phyloP scores from a whole-genome alignment of 768 basidiomycete genomes.

The Collybia sp. region DNA sequence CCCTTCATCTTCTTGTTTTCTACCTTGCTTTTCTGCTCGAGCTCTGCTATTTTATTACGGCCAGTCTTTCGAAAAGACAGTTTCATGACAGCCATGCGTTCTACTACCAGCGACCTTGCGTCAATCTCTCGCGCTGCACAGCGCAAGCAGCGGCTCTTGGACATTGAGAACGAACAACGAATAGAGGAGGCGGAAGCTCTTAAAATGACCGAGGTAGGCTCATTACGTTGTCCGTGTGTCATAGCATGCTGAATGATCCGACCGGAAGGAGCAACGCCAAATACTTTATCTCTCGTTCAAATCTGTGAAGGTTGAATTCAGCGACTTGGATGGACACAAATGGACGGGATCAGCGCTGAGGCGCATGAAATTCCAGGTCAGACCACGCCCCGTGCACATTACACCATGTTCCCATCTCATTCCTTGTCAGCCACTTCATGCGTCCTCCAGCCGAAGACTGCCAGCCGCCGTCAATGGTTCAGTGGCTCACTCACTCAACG shows the following conservation, averaged over 20 bases:
- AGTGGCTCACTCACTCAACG: not conserved
- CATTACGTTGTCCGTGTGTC: not conserved
- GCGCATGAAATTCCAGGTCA: constrained; percentile 20
- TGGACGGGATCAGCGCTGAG: constrained; percentile 38
- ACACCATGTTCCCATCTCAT: not conserved
- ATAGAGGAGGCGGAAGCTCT: constrained; percentile 52
- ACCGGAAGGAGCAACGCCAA: constrained; percentile 34
- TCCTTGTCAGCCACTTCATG: not conserved
- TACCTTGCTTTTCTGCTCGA: too few species aligned
- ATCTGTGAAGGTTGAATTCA: constrained; percentile 56
- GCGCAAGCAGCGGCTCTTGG: constrained; percentile 39
- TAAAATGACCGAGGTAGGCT: constrained; percentile 51
- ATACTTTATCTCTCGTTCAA: constrained; percentile 39
- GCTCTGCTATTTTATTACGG: too few species aligned
- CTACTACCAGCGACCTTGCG: constrained; percentile 11
- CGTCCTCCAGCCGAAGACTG: not conserved
- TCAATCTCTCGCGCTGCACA: constrained; percentile 36
- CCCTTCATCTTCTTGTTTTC: too few species aligned
- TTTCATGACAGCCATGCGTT: constrained; percentile 8
- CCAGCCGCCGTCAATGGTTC: not conserved
- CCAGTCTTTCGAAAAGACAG: not conserved
- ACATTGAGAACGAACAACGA: constrained; percentile 48
- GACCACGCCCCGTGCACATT: not conserved
- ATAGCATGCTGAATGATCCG: constrained; percentile 1
- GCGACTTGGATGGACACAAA: constrained; percentile 54